Conservation (phyloP, 352 stramenopile species). For the Hyaloperonospora arabidopsidis region DNA sequence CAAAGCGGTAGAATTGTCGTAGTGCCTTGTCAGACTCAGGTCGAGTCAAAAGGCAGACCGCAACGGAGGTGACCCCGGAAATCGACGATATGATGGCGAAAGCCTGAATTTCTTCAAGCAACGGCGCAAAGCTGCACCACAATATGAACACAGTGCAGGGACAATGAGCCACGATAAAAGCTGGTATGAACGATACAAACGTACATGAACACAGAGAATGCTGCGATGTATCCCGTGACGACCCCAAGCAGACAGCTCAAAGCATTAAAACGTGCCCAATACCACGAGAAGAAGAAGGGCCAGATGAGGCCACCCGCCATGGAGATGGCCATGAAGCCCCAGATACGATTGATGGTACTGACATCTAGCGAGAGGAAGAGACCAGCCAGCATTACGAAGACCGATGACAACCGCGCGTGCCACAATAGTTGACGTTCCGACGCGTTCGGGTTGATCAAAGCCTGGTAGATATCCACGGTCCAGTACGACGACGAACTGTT, state of each 20-base stretch:
- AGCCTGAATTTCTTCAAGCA: constrained; percentile 44
- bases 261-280: constrained; percentile 72
- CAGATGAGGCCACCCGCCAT: constrained; percentile 60
- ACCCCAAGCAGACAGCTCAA: constrained; percentile 51
- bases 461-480: constrained; percentile 79
- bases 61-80: constrained; percentile 38
- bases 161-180: neutral
- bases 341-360: constrained; percentile 71
- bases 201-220: constrained; percentile 61
- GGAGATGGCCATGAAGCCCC: constrained; percentile 74
- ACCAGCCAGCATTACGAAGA: constrained; percentile 50
- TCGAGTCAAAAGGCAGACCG: constrained; percentile 34
- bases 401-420: constrained; percentile 51
- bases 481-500: constrained; percentile 74
- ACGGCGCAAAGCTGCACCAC: constrained; percentile 33
- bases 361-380: constrained; percentile 60
- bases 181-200: constrained; percentile 10
- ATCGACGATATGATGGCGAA: constrained; percentile 58
- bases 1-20: constrained; percentile 61
- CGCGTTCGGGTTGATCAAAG: constrained; percentile 50
- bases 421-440: constrained; percentile 52
- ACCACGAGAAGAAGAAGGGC: constrained; percentile 78
- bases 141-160: neutral
- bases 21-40: constrained; percentile 42
- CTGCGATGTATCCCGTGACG: constrained; percentile 42